Conservation (phyloP, 495 filamentous ascomycete genomes). For the Umbilicaria muhlenbergii region DNA sequence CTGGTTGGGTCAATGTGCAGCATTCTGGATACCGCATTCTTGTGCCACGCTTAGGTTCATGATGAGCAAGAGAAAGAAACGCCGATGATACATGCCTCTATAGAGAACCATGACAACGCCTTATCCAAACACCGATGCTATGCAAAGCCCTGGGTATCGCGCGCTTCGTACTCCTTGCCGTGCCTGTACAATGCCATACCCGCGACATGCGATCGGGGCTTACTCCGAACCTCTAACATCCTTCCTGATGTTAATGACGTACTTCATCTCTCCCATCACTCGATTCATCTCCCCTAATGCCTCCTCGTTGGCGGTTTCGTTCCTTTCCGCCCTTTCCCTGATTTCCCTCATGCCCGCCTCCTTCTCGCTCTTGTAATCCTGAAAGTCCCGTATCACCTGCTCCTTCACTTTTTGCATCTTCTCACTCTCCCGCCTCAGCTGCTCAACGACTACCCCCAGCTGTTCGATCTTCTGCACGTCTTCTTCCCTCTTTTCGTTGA, state of each 20-base stretch:
- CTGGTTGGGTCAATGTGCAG: too few species aligned
- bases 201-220: not conserved
- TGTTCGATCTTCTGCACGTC: constrained; percentile 42
- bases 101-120: not conserved
- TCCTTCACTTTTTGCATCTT: constrained; percentile 43
- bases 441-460: constrained; percentile 48
- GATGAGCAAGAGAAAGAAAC: too few species aligned
- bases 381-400: constrained; percentile 36
- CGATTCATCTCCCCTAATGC: constrained; percentile 43
- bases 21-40: too few species aligned
- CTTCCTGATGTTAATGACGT: constrained; percentile 49
- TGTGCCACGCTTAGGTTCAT: too few species aligned
- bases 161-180: too few species aligned
- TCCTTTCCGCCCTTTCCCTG: constrained; percentile 34
- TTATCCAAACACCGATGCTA: constrained; percentile 1
- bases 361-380: constrained; percentile 46
- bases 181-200: too few species aligned
- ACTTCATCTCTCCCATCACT: constrained; percentile 49
- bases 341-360: constrained; percentile 42
- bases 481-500: constrained; percentile 25
- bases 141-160: not conserved
- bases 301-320: constrained; percentile 37
- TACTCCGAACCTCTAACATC: constrained; percentile 36
- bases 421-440: constrained; percentile 52
- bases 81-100: too few species aligned